phyloP scores from a whole-genome alignment of 2,329 filamentous ascomycete genomes.

The Trematosphaeria pertusa region DNA sequence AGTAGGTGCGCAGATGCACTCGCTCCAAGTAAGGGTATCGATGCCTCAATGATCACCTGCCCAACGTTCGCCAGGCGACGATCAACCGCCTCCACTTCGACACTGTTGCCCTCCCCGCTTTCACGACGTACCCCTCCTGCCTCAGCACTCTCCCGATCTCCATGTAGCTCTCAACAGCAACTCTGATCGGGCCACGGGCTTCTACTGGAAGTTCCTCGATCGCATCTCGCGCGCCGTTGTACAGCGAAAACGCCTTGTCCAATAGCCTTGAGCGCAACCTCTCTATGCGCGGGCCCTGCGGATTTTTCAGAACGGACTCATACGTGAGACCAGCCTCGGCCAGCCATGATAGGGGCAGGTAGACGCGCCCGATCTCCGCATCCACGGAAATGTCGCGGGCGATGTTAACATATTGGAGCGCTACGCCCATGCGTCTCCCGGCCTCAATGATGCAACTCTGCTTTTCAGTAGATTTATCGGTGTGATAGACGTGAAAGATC shows the following conservation, averaged over 20 bases:
- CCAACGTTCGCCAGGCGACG: slow-evolving; percentile 66
- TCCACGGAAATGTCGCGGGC: slow-evolving; percentile 75
- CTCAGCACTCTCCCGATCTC: slow-evolving; percentile 72
- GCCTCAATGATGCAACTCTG: slow-evolving; percentile 59
- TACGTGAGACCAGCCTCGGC: slow-evolving; percentile 62
- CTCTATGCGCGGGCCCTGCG: slow-evolving; percentile 57
- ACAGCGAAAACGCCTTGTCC: slow-evolving; percentile 66
- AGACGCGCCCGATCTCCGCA: slow-evolving; percentile 70
- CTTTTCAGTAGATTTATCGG: slow-evolving; percentile 37
- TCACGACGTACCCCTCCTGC: slow-evolving; percentile 53
- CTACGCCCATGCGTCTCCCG: slow-evolving; percentile 72
- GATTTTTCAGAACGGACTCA: slow-evolving; percentile 61
- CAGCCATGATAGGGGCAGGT: slow-evolving; percentile 71
- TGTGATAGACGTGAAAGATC: slow-evolving; percentile 65
- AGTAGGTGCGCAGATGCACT: too few species aligned
- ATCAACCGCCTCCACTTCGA: slow-evolving; percentile 57
- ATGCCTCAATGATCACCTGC: slow-evolving; percentile 13
- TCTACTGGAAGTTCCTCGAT: slow-evolving; percentile 69
- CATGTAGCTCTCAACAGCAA: slow-evolving; percentile 78
- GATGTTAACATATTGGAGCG: slow-evolving; percentile 80
- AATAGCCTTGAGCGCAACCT: slow-evolving; percentile 62
- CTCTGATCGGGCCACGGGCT: slow-evolving; percentile 68
- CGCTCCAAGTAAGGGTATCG: too few species aligned
- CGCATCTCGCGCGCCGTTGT: slow-evolving; percentile 60
- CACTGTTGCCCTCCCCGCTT: slow-evolving; percentile 56